Evolutionary conservation across 1,284 basidiomycete species (phyloP), one percentile per base, ranked within the genome.

Genomic region (Cutaneotrichosporon sp.): DNA sequence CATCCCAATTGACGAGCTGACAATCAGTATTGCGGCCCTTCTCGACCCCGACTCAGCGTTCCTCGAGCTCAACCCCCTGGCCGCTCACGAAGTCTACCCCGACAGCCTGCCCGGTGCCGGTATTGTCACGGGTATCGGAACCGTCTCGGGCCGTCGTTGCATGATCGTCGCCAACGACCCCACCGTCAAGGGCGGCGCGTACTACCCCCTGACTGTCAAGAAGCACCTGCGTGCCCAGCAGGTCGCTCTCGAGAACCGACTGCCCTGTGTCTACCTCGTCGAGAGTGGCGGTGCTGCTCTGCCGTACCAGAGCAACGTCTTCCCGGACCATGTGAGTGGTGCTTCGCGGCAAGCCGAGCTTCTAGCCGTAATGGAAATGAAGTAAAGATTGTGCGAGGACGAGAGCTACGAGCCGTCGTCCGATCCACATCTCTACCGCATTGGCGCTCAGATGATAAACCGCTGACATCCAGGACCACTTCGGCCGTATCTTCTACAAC

Each of bases 401-500:
- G 24, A n/a, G n/a, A n/a, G n/a, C n/a, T n/a, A n/a, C n/a, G n/a
- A n/a, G n/a, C n/a, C n/a, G n/a, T n/a, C n/a, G n/a, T n/a, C n/a
- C n/a, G n/a, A n/a, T n/a, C n/a, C n/a, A n/a, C n/a, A n/a, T n/a
- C n/a, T n/a, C n/a, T n/a, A n/a, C n/a, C n/a, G n/a, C n/a, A n/a
- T n/a, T n/a, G n/a, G n/a, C n/a, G n/a, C n/a, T n/a, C n/a, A n/a
- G n/a, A n/a, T n/a, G n/a, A n/a, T n/a, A n/a, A n/a, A n/a, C n/a
- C 4, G 38, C 51, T 52, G 39, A 52, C 51, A 26, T 3, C 2
- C 39, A 70, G 66, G 86, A 94, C 64, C 90, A 97, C 72, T 97
- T 97, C 68, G 92, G 92, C 9, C 81, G 91, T 12, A 96, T 97
- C 70, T 97, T 97, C 75, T 96, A 92, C 73, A 96, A 97, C 68